A percentile compares a stretch with the other conserved stretches of the same genome.
These are phyloP conservation scores for Apiospora pterosperma DNA, from an alignment of 2,329 filamentous ascomycete genomes.

Conservation along the genomic window DNA sequence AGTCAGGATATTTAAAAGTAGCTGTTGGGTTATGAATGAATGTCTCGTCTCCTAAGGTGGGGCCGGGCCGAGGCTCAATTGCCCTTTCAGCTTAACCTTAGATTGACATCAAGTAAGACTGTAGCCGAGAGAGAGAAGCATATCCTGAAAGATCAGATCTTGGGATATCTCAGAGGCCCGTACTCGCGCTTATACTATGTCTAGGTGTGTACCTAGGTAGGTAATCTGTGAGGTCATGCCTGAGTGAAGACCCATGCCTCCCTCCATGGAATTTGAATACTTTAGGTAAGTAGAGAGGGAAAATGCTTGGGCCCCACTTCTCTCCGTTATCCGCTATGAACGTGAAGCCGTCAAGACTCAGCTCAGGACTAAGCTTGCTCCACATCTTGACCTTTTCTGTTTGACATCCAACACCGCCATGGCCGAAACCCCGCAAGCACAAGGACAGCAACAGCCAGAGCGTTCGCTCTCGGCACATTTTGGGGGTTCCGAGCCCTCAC, in stretches of 20 bases:
- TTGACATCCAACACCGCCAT: not conserved
- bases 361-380: no score
- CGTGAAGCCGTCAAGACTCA: not conserved
- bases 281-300: not conserved
- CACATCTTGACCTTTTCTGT: not conserved
- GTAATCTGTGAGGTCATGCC: not conserved
- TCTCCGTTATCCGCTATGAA: not conserved
- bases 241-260: not conserved
- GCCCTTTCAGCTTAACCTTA: not conserved
- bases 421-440: not conserved
- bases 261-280: not conserved
- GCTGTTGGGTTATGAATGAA: not conserved
- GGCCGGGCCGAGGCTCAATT: slow-evolving; percentile 3
- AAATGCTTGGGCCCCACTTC: not conserved
- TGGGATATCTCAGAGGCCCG: not conserved
- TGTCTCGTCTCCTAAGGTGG: not conserved
- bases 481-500: slow-evolving; percentile 25
- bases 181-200: not conserved
- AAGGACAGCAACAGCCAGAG: slow-evolving; percentile 1
- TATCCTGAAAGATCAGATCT: not conserved
- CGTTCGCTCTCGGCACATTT: slow-evolving; percentile 29
- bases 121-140: not conserved
- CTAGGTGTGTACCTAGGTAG: no score
- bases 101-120: not conserved
- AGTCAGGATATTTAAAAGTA: not conserved